phyloP scores from a whole-genome alignment of 1,139 yeast genomes.

The Kodamaea suecica region DNA sequence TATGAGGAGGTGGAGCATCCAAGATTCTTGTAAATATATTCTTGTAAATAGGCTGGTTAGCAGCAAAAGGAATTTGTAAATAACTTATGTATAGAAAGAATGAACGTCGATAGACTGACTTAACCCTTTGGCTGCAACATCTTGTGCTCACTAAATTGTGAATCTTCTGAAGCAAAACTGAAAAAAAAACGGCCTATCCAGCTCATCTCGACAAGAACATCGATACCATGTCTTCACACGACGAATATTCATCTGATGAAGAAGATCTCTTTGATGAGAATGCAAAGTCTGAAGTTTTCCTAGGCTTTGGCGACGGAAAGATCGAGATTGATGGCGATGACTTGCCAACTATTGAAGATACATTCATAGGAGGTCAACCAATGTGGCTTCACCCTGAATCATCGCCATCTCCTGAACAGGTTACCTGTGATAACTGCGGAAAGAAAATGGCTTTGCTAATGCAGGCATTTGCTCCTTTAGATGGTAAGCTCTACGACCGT shows the following conservation, averaged over 20 bases:
- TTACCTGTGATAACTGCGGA: slow-evolving; percentile 65
- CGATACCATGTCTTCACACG: slow-evolving; percentile 32
- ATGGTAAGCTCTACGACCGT: slow-evolving; percentile 71
- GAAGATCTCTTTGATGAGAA: slow-evolving; percentile 27
- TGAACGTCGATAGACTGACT: no score
- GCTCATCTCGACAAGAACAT: no score
- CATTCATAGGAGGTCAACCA: slow-evolving; percentile 79
- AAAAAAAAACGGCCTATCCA: no score
- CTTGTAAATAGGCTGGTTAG: slow-evolving; percentile 4
- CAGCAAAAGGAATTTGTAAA: no score
- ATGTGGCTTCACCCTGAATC: slow-evolving; percentile 54
- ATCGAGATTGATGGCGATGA: slow-evolving; percentile 21
- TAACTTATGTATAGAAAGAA: background rate
- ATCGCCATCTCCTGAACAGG: slow-evolving; percentile 48
- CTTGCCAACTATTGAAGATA: slow-evolving; percentile 61
- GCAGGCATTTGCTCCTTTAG: slow-evolving; percentile 80
- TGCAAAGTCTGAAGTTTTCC: slow-evolving; percentile 33
- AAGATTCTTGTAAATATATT: slow-evolving; percentile 41
- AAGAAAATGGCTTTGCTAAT: slow-evolving; percentile 61
- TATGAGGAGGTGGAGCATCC: slow-evolving; percentile 69
- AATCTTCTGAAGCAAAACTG: background rate
- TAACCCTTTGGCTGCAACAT: background rate
- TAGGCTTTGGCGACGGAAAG: slow-evolving; percentile 65
- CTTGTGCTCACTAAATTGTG: no score
- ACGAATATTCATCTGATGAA: slow-evolving; percentile 45